Base-by-base conservation (phyloP, 2,329 filamentous ascomycete genomes). In the Penicillium sumatraense region DNA sequence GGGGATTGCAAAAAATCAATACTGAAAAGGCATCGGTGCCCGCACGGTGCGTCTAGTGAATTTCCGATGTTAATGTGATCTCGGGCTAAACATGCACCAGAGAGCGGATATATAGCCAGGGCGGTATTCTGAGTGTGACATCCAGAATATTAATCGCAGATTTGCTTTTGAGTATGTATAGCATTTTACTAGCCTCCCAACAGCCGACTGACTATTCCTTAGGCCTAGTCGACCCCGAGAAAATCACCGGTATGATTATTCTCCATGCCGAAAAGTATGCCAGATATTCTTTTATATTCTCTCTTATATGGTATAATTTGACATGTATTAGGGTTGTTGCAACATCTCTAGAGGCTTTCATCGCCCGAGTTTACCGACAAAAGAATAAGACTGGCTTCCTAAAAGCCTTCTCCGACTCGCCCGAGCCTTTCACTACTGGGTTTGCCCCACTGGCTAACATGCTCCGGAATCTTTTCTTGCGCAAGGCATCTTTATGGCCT, bases 61-160 rank as follows among this genome's bases (percentile, higher is more conserved):
- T 13, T 47, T 18, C 14, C 14, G 26, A 21, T 11, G 24, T 6
- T 41, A 16, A 33, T 40, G 26, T 53, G 29, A 54, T 45, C n/a
- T 26, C 10, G 18, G 44, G 51, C 64, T 73, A 53, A 73, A 59
- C 27, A 41, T 13, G 8, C 7, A 47, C 5, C 53, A 81, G 95
- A 67, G 91, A 97, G 80, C 96, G 93, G 78, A 89, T 97, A 83
- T 99, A 99, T 75, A 81, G 86, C 2, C 83, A 86, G 56, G 95
- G 95, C 11, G 95, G 95, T 46, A 90, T 98, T 63, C 93, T 97
- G 78, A 96, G 92, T 76, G 90, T 99, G 70, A 99, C 95, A 14
- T 97, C 93, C 55, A 88, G 93, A 51, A 99, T 99, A 60, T 78
- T 99, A 58, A 91, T 98, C 26, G 93, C 98, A 23, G 95, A 99